Evolutionary conservation across 2,329 filamentous ascomycete genomes (phyloP).

Genomic region (Alternaria solani): DNA sequence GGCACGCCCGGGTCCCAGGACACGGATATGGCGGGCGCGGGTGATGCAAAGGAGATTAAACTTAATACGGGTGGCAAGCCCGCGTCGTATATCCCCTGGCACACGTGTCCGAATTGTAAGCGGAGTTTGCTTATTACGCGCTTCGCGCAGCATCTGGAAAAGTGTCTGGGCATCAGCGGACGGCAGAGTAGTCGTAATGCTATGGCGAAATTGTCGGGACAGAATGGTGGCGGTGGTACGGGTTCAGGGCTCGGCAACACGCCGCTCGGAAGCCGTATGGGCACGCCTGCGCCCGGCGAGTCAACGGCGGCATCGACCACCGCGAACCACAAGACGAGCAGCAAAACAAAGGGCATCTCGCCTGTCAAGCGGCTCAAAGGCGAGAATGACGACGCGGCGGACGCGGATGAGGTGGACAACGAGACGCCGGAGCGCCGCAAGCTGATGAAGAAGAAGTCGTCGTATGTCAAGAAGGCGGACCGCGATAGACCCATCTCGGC

Average conservation of each 20-base stretch:
- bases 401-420: constrained; percentile 52
- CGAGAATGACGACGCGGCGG: constrained; percentile 28
- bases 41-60: constrained; percentile 54
- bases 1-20: constrained; percentile 58
- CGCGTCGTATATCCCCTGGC: constrained; percentile 60
- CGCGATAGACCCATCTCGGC: constrained; percentile 32
- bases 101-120: constrained; percentile 68
- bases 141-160: constrained; percentile 68
- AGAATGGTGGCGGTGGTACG: constrained; percentile 49
- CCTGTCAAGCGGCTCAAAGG: constrained; percentile 40
- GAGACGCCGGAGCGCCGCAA: constrained; percentile 54
- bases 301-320: neutral
- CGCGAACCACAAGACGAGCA: constrained; percentile 37
- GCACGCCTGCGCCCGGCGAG: constrained; percentile 50
- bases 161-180: constrained; percentile 66
- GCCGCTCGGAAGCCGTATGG: constrained; percentile 54
- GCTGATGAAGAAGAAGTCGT: constrained; percentile 60
- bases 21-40: constrained; percentile 45
- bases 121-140: constrained; percentile 68
- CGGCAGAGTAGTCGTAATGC: constrained; percentile 60
- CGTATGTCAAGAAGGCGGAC: constrained; percentile 52
- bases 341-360: constrained; percentile 20
- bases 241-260: constrained; percentile 53
- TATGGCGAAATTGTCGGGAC: constrained; percentile 55
- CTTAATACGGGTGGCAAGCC: constrained; percentile 58